Percentiles rank a stretch among this genome's conserved stretches.
These are phyloP conservation scores for Noccaea bulbosa DNA, from an alignment of 345 rosid species.

Conservation along the genomic window DNA sequence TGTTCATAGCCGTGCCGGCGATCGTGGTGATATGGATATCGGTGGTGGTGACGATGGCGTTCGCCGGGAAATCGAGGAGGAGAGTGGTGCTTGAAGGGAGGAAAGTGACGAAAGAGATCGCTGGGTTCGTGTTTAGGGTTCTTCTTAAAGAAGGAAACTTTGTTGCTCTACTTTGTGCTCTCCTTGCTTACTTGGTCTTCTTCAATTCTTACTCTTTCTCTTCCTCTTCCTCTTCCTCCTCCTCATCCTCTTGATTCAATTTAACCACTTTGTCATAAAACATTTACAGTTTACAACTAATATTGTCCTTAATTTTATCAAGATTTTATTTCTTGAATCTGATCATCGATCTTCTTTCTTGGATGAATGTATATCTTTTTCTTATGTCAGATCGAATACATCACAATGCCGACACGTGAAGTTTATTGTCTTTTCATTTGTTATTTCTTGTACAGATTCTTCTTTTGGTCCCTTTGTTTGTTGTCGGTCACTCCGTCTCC, in stretches of 20 bases:
- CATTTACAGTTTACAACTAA: constrained; percentile 24
- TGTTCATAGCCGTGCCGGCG: constrained; percentile 89
- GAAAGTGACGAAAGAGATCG: constrained; percentile 76
- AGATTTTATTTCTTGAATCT: constrained; percentile 26
- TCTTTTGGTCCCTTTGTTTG: constrained; percentile 36
- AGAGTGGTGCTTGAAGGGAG: constrained; percentile 70
- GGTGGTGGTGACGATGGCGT: constrained; percentile 71
- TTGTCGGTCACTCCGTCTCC: constrained; percentile 34
- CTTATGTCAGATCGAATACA: constrained; percentile 35
- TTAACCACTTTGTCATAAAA: constrained; percentile 4
- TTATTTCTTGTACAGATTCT: constrained; percentile 28
- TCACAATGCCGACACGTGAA: constrained; percentile 41
- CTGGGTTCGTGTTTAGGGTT: constrained; percentile 63
- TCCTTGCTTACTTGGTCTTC: constrained; percentile 72
- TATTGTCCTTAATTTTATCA: neutral
- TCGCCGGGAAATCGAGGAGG: constrained; percentile 82
- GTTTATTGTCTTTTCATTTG: constrained; percentile 20
- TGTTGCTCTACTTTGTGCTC: constrained; percentile 80
- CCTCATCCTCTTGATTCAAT: constrained; percentile 17
- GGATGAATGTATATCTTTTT: constrained; percentile 9
- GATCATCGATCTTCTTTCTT: constrained; percentile 26
- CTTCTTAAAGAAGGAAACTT: constrained; percentile 78
- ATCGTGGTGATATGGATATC: constrained; percentile 85
- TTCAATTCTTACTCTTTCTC: constrained; percentile 37
- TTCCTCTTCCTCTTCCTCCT: constrained; percentile 3